Evolutionary conservation across 805 yeast genomes (phyloP), one percentile per base, ranked within the genome.

Genomic region (Cyberlindnera nakhonratchasimensis): DNA sequence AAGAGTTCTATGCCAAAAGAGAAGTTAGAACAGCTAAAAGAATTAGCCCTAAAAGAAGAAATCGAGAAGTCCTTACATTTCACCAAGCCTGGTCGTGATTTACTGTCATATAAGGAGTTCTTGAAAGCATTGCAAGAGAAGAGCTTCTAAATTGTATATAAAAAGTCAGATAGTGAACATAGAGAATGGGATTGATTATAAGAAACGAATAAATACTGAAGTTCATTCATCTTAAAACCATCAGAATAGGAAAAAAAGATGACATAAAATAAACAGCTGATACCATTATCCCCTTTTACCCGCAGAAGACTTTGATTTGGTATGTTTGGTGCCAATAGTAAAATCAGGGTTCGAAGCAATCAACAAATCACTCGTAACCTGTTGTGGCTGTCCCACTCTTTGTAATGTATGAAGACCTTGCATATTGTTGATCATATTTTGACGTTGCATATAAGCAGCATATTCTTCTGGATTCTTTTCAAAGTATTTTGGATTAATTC

Each of bases 401-500:
- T 33, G 34, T 20, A 28, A 9, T 19, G 14, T 21, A 26, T 14
- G 31, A 7, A 18, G 24, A 29, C 18, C 20, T 13, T 33, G 36
- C 28, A 33, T 6, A 17, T 23, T 25, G 17, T 23, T 25, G 17
- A 7, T 6, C 30, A 32, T 10, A 32, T 42, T 34, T 16, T 42
- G 46, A 12, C 47, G 33, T 29, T 44, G 47, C 6, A 44, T 22
- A 33, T 36, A 40, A 2, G 43, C 39, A 8, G 44, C 47, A 28
- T 44, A 38, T 32, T 50, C 61, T n/a, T 52, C 54, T 4, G 61
- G 57, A 18, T 55, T 51, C 12, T 45, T 51, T 14, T 54, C 59
- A 34, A 68, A 65, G 50, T 78, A 79, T 26, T 64, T 65, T 14
- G 85, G 86, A 51, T 84, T 84, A 16, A 79, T 70, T 12, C 80